Conservation (phyloP, 306 rosid genomes). For the Abrus pulchellus region DNA sequence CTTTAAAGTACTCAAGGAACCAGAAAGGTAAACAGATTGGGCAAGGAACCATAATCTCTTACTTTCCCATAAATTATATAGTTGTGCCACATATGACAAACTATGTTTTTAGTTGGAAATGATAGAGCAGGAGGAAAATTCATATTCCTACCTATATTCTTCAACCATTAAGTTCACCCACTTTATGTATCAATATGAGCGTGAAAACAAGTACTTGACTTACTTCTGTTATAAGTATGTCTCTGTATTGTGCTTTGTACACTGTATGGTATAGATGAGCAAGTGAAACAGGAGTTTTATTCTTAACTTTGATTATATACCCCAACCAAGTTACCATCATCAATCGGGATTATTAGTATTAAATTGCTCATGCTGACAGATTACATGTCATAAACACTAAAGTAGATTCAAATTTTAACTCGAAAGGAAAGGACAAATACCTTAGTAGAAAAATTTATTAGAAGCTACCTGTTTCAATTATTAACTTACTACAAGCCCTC, state of each 20-base stretch:
- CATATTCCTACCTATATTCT: not conserved
- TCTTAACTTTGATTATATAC: constrained; percentile 25
- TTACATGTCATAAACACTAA: not conserved
- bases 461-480: not conserved
- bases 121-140: not conserved
- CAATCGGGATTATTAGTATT: constrained; percentile 26
- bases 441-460: not conserved
- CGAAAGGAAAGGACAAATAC: not conserved
- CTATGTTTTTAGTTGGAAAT: not conserved
- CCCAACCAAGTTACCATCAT: not conserved
- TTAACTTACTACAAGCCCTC: not conserved
- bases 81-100: not conserved
- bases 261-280: constrained; percentile 5
- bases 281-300: constrained; percentile 18
- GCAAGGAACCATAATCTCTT: constrained; percentile 11
- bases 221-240: not conserved
- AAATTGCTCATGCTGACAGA: constrained; percentile 5
- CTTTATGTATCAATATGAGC: not conserved
- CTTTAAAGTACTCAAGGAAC: not conserved
- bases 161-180: not conserved
- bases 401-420: constrained; percentile 8
- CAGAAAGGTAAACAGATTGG: not conserved
- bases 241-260: constrained; percentile 1
- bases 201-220: constrained; percentile 3
- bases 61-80: constrained; percentile 1